Percentiles rank a stretch among this genome's conserved stretches.
phyloP scores from a whole-genome alignment of 116 monocot genomes.

The Posidonia oceanica region DNA sequence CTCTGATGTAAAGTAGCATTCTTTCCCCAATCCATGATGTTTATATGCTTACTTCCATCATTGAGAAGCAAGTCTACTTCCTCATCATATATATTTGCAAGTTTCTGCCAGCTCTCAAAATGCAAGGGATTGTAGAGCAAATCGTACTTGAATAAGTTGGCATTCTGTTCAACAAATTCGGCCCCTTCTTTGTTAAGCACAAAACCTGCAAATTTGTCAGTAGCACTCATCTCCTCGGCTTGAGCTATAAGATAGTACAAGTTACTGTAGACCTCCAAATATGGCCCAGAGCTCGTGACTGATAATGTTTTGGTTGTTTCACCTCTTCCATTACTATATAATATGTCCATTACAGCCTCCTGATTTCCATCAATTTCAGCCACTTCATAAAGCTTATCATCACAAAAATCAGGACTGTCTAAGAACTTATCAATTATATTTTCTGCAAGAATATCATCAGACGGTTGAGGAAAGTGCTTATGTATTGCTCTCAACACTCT shows the following conservation, averaged over 20 bases:
- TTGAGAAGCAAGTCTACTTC: constrained; percentile 96
- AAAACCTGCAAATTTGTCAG: constrained; percentile 90
- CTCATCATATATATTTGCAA: constrained; percentile 98
- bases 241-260: constrained; percentile 82
- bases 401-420: constrained; percentile 59
- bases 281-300: constrained; percentile 39
- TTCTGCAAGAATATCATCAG: constrained; percentile 53
- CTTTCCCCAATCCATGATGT: constrained; percentile 71
- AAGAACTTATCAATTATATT: constrained; percentile 70
- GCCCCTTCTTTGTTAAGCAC: constrained; percentile 94
- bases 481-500: constrained; percentile 87
- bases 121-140: constrained; percentile 84
- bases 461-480: constrained; percentile 92
- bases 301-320: constrained; percentile 21
- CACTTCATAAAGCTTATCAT: constrained; percentile 61
- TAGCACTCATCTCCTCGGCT: constrained; percentile 92
- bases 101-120: constrained; percentile 99
- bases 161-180: constrained; percentile 88
- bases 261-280: constrained; percentile 86
- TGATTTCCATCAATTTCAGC: constrained; percentile 29
- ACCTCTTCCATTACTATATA: constrained; percentile 39
- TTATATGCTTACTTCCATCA: constrained; percentile 97
- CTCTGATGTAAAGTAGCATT: constrained; percentile 52
- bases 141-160: constrained; percentile 90
- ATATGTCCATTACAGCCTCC: constrained; percentile 37